Base-by-base conservation (phyloP, 176 grass and related monocot genomes). In the Cenchrus purpureus region DNA sequence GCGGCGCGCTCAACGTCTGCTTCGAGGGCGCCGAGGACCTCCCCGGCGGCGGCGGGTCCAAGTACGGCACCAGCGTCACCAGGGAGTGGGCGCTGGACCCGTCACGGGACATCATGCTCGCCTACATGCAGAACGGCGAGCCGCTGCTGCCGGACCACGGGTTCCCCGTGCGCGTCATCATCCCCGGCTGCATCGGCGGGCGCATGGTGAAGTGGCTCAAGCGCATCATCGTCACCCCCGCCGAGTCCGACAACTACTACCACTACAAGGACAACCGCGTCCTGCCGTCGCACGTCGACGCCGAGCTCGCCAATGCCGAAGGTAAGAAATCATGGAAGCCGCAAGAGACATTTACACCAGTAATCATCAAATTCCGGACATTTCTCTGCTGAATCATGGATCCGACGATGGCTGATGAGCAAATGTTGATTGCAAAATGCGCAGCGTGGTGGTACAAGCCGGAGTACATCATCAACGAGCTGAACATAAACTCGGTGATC, bases 361-460 rank as follows among this genome's bases (percentile, higher is more conserved):
- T 17, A 46, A 5, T 5, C 3, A 2, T 1, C 73, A 7, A 22
- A 8, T 61, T 42, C 8, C 8, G 1, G 42, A 42, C 15, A 76
- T 25, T 61, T 61, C 9, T 59, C 57, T 10, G 56, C 56, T 10
- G n/a, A 4, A 72, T 25, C 22, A 25, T 25, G 22, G 22, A 25
- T 25, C 22, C 22, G 22, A 25, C 22, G 22, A 25, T 25, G 22
- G 22, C 22, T 25, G 22, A 25, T 25, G 37, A 40, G 37, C 37
- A 40, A 40, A 40, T 40, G 37, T 4, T 40, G 37, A 4, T 40
- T 40, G 37, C 37, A 54, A 1, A 56, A 70, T 69, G 65, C n/a
- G 22, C 87, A 98, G 97, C 91, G 20, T 99, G 97, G 97, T 99
- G 97, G 97, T 99, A 99, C 86, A 99, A 96, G 79, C 88, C 97